Evolutionary conservation across 2,329 filamentous ascomycete species (phyloP), one percentile per base, ranked within the genome.

Genomic region (Mycosphaerella sp.): DNA sequence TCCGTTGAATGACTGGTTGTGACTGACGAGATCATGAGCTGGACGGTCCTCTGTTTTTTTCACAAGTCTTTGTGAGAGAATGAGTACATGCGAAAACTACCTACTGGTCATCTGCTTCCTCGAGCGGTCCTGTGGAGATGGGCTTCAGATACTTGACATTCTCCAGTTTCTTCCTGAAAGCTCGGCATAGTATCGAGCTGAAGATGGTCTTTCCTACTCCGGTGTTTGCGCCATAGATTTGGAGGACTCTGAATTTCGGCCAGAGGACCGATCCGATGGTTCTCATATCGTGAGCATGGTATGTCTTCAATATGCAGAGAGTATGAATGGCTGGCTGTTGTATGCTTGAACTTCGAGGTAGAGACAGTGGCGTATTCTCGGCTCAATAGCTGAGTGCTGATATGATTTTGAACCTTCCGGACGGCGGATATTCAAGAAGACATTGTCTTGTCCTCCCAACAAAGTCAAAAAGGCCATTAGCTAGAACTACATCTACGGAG

Each of bases 121-220:
- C 70, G 8, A 72, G 64, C 6, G 84, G 77, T 0, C 88, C 89
- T 0, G 88, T 93, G 1, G 87, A 91, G 1, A 94, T 82, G 0
- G 88, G 88, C 67, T 94, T 94, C 49, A 94, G 66, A 66, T 87
- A 94, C 9, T 78, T 75, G 1, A 82, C 76, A 16, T 71, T 69
- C 41, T 78, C 75, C 57, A 73, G 73, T 35, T 70, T 69, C 21
- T 70, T 73, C 34, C 70, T 71, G 3, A 82, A 76, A 7, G 84
- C 78, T 55, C 79, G 82, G 66, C 81, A 85, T 3, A 94, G 73
- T 10, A 89, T 69, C 0, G 86, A 89, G 1, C 85, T 84, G 52
- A 89, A 78, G 28, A 94, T 80, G 0, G 88, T 94, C 73, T 94
- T 94, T 57, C 88, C 88, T 21, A 93, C 86, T 58, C 87, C 81